Evolutionary conservation across 1,284 basidiomycete genomes (phyloP).

Genomic region (Pyrrhoderma lamaoense): DNA sequence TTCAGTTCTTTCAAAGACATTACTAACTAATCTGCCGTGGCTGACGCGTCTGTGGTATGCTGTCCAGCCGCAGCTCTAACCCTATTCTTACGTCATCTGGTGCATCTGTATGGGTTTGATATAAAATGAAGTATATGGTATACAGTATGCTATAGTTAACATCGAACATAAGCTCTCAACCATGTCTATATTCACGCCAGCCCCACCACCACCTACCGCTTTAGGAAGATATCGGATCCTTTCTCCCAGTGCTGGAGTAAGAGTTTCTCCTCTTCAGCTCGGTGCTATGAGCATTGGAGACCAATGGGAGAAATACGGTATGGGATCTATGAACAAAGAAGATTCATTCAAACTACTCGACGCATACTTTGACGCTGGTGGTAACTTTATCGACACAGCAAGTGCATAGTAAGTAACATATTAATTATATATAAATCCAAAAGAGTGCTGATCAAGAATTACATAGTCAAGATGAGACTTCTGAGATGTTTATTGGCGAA

Average conservation of each 20-base stretch:
- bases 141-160: too few species aligned
- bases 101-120: too few species aligned
- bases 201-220: neutral
- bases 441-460: neutral
- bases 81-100: too few species aligned
- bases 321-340: slow-evolving; percentile 39
- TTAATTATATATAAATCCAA: neutral
- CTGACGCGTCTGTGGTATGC: too few species aligned
- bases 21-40: too few species aligned
- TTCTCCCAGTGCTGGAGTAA: slow-evolving; percentile 34
- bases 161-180: too few species aligned
- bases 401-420: slow-evolving; percentile 35
- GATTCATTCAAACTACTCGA: slow-evolving; percentile 42
- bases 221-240: neutral
- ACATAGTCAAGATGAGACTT: slow-evolving; percentile 33
- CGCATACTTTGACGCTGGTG: slow-evolving; percentile 38
- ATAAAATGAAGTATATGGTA: too few species aligned
- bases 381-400: slow-evolving; percentile 53
- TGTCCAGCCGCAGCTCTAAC: too few species aligned
- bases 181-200: too few species aligned
- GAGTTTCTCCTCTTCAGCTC: slow-evolving; percentile 39
- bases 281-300: slow-evolving; percentile 40
- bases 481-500: slow-evolving; percentile 39
- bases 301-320: slow-evolving; percentile 21
- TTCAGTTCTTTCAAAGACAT: too few species aligned